These are phyloP conservation scores for Boletus sp. DNA, from an alignment of 768 basidiomycete species.

Conservation along the genomic window DNA sequence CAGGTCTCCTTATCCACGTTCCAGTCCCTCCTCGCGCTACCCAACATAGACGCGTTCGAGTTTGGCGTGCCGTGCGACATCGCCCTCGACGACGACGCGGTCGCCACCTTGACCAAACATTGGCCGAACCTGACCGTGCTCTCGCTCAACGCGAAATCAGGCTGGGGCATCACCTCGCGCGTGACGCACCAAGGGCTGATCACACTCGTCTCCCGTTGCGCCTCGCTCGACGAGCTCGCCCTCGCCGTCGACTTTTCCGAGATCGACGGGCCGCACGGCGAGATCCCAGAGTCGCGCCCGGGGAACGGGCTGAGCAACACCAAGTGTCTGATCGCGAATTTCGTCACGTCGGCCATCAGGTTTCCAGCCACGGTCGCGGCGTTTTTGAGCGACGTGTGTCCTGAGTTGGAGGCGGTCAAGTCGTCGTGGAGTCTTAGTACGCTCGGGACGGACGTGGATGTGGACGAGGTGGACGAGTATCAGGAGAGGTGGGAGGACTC, in stretches of 20 bases:
- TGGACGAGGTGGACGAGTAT: conserved; percentile 13
- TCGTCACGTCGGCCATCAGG: conserved; percentile 22
- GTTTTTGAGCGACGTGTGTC: conserved; percentile 29
- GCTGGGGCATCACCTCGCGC: conserved; percentile 18
- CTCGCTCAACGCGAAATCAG: conserved; percentile 16
- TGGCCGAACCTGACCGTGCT: conserved; percentile 19
- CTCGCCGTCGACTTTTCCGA: conserved; percentile 22
- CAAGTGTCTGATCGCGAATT: conserved; percentile 11
- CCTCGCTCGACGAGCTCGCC: conserved; percentile 6
- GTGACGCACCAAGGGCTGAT: conserved; percentile 25
- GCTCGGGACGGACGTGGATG: not conserved
- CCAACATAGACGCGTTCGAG: conserved; percentile 9
- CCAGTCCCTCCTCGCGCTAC: conserved; percentile 16
- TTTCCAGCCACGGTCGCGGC: conserved; percentile 20
- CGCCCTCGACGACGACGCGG: conserved; percentile 18
- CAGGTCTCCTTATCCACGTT: conserved; percentile 16
- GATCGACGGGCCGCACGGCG: conserved; percentile 8
- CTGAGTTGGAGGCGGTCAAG: conserved; percentile 9
- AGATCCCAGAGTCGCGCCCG: not conserved
- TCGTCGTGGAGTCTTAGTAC: conserved; percentile 12
- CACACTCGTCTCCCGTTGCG: conserved; percentile 17
- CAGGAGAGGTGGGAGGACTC: conserved; percentile 22
- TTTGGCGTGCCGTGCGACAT: conserved; percentile 22
- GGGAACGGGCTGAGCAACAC: conserved; percentile 12
- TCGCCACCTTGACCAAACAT: conserved; percentile 16